Evolutionary conservation across 2,329 filamentous ascomycete species (phyloP).

Genomic region (Botrytis fragariae): DNA sequence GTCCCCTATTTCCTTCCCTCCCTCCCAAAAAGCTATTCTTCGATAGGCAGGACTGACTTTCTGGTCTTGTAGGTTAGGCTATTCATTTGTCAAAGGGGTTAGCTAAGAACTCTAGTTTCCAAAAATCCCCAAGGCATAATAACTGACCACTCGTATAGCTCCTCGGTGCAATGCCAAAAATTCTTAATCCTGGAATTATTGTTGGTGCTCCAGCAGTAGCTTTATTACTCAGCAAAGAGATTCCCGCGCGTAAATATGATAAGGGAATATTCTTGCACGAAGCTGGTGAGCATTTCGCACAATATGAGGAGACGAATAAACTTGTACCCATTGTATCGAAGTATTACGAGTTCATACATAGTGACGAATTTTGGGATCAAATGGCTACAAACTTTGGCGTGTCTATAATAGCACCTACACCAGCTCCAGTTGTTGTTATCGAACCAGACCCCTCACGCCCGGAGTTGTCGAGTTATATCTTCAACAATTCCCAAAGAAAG

Average conservation of each 20-base stretch:
- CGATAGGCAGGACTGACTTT: not conserved
- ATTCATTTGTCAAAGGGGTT: constrained; percentile 7
- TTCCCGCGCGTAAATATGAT: not conserved
- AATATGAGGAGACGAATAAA: not conserved
- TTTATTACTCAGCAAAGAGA: constrained; percentile 1
- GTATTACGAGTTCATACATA: constrained; percentile 7
- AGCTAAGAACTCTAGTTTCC: not conserved
- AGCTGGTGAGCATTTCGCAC: not conserved
- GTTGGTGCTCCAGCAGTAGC: not conserved
- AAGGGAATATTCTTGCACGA: constrained; percentile 12
- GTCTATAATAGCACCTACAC: not conserved
- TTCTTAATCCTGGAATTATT: not conserved
- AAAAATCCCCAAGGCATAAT: not conserved
- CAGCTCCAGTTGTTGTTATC: not conserved
- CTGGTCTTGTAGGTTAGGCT: not conserved
- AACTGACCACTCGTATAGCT: not conserved
- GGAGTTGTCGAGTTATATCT: not conserved
- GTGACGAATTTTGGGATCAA: not conserved
- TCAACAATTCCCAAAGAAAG: not conserved
- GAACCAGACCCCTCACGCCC: not conserved
- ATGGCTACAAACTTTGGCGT: not conserved
- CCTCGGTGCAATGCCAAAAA: not conserved
- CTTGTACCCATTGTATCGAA: not conserved
- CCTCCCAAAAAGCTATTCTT: not conserved
- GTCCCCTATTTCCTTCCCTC: rapidly evolving